phyloP scores from a whole-genome alignment of 2,329 filamentous ascomycete species.

The Ophiostoma triangulosporum region DNA sequence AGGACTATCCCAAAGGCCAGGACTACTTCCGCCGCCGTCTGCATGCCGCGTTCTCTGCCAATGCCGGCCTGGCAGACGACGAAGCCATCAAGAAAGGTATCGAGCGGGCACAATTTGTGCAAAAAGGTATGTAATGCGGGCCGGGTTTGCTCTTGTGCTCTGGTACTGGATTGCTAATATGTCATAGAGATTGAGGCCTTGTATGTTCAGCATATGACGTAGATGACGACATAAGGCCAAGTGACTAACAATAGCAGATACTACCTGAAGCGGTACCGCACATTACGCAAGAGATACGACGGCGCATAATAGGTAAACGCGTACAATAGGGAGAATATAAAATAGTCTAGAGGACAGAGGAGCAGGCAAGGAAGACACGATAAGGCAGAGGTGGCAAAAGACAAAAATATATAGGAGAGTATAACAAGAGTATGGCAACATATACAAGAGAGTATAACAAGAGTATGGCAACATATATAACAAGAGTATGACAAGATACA shows the following conservation, averaged over 20 bases:
- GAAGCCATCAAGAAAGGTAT: slow-evolving; percentile 65
- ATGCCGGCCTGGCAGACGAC: slow-evolving; percentile 56
- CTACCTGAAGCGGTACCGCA: slow-evolving; percentile 82
- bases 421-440: background rate
- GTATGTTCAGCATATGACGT: slow-evolving; percentile 49
- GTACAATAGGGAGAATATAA: too few relatives aligned
- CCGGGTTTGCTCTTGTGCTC: background rate
- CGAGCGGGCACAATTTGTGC: slow-evolving; percentile 70
- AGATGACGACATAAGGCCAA: background rate
- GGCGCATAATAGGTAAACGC: too few relatives aligned
- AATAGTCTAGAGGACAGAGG: too few relatives aligned
- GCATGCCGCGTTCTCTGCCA: slow-evolving; percentile 73
- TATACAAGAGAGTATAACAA: background rate
- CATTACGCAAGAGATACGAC: slow-evolving; percentile 69
- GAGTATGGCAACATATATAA: background rate
- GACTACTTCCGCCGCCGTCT: slow-evolving; percentile 68
- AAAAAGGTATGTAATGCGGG: slow-evolving; percentile 50
- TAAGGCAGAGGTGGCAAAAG: background rate
- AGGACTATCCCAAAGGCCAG: slow-evolving; percentile 74
- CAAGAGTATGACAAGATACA: background rate
- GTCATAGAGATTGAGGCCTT: slow-evolving; percentile 72
- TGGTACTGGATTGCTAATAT: background rate
- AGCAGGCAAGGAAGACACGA: background rate
- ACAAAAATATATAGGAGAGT: background rate
- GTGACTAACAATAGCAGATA: slow-evolving; percentile 40